These are phyloP conservation scores for Gleditsia sinensis DNA, from an alignment of 306 rosid genomes.

Conservation along the genomic window DNA sequence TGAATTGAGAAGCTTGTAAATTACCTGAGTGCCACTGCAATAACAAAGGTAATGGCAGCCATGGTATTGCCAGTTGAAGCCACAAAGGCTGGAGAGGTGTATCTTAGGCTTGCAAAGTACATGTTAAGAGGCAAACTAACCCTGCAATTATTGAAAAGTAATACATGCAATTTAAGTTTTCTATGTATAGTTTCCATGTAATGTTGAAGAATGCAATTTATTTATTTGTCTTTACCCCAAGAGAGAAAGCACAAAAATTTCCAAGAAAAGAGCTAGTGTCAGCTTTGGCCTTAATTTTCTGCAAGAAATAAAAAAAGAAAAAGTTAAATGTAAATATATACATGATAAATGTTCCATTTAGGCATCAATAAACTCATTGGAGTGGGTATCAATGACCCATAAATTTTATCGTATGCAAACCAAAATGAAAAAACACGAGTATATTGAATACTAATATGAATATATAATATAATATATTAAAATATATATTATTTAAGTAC, in stretches of 20 bases:
- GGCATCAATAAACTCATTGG: too few species aligned
- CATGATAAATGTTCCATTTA: neutral
- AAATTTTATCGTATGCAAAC: too few species aligned
- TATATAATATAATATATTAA: too few species aligned
- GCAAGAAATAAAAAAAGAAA: constrained; percentile 27
- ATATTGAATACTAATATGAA: too few species aligned
- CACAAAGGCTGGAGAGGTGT: constrained; percentile 79
- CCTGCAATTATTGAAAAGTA: constrained; percentile 45
- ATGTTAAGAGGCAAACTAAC: constrained; percentile 61
- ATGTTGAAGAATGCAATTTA: neutral
- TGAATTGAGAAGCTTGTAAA: too few species aligned
- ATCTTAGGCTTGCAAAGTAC: constrained; percentile 79
- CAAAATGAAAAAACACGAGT: too few species aligned
- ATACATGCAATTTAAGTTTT: too few species aligned
- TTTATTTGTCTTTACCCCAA: constrained; percentile 62
- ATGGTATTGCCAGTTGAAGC: constrained; percentile 71
- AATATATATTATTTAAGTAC: too few species aligned
- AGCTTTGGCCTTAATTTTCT: constrained; percentile 73
- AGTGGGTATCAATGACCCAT: too few species aligned
- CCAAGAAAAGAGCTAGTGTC: constrained; percentile 58
- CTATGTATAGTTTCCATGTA: too few species aligned
- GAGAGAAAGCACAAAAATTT: constrained; percentile 78
- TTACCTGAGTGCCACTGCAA: constrained; percentile 74
- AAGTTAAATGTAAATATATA: neutral
- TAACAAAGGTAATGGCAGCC: constrained; percentile 73